These are phyloP conservation scores for Leccinum rimulosum DNA, from an alignment of 768 basidiomycete species.

Conservation along the genomic window DNA sequence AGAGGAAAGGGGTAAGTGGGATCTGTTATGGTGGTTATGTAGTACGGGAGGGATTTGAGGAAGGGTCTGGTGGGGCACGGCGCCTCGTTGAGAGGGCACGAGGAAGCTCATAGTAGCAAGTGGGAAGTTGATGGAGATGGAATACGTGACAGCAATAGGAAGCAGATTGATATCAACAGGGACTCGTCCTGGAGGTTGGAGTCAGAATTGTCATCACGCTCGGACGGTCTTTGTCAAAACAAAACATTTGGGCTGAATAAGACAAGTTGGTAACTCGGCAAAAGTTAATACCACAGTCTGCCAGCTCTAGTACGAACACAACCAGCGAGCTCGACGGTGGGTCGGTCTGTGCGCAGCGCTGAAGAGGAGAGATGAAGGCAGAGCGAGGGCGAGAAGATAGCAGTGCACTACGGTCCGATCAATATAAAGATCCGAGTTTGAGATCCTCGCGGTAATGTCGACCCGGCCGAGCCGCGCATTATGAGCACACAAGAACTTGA, in stretches of 20 bases:
- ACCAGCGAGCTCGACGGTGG: neutral
- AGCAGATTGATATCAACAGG: conserved; percentile 10
- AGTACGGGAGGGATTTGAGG: conserved; percentile 29
- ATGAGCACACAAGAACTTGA: neutral
- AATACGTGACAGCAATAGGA: conserved; percentile 18
- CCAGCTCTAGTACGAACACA: neutral
- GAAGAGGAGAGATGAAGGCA: neutral
- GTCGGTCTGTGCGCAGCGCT: no score
- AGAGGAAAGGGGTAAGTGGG: conserved; percentile 38
- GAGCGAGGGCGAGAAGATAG: neutral
- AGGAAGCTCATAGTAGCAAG: conserved; percentile 32
- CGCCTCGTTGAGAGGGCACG: conserved; percentile 36
- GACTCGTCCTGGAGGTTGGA: neutral
- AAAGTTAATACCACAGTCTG: neutral
- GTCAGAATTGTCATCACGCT: conserved; percentile 20
- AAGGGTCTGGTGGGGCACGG: conserved; percentile 26
- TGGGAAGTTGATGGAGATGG: conserved; percentile 19
- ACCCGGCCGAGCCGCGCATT: neutral
- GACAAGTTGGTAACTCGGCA: neutral
- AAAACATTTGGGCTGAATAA: conserved; percentile 25
- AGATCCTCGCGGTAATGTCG: conserved; percentile 19
- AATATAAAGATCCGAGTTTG: conserved; percentile 23
- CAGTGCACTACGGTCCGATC: conserved; percentile 21
- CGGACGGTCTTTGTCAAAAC: conserved; percentile 19
- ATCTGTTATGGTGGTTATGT: conserved; percentile 35